These are phyloP conservation scores for Aspergillus indologenus DNA, from an alignment of 495 filamentous ascomycete genomes.

Conservation along the genomic window DNA sequence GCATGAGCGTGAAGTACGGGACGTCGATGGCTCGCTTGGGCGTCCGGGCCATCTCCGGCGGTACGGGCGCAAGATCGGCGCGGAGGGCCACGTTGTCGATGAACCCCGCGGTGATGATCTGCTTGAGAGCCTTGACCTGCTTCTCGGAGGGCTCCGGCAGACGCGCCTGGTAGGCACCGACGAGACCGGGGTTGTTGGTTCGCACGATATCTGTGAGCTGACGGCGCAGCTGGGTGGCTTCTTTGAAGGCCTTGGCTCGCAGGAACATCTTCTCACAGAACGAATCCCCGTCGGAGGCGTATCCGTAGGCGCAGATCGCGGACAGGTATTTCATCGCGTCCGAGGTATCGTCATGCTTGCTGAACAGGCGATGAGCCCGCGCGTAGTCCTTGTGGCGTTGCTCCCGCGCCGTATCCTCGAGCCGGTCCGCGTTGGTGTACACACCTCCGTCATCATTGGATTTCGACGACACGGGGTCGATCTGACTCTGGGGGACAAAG, in stretches of 20 bases:
- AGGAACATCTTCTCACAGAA: constrained; percentile 85
- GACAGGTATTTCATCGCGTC: constrained; percentile 91
- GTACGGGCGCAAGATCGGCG: constrained; percentile 74
- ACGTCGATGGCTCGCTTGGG: constrained; percentile 82
- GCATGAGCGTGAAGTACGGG: constrained; percentile 83
- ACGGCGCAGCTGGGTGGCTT: constrained; percentile 74
- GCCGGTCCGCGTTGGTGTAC: constrained; percentile 63
- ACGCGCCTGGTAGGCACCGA: constrained; percentile 55
- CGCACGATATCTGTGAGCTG: constrained; percentile 81
- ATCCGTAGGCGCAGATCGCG: constrained; percentile 77
- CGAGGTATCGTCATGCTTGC: constrained; percentile 73
- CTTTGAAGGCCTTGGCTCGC: constrained; percentile 77
- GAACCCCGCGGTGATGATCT: constrained; percentile 89
- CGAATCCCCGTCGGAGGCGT: constrained; percentile 61
- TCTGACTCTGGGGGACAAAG: constrained; percentile 81
- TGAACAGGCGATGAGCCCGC: constrained; percentile 71
- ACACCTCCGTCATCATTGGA: constrained; percentile 40
- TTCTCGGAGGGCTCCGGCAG: constrained; percentile 68
- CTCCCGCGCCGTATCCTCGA: constrained; percentile 64
- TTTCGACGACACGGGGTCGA: constrained; percentile 48
- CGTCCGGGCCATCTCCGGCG: constrained; percentile 66
- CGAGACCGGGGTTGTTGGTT: constrained; percentile 66
- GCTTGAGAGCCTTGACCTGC: constrained; percentile 78
- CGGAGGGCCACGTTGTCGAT: constrained; percentile 95
- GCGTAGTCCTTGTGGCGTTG: constrained; percentile 68